Conservation (phyloP, 2,329 filamentous ascomycete genomes). For the Penicillium rolfsii region DNA sequence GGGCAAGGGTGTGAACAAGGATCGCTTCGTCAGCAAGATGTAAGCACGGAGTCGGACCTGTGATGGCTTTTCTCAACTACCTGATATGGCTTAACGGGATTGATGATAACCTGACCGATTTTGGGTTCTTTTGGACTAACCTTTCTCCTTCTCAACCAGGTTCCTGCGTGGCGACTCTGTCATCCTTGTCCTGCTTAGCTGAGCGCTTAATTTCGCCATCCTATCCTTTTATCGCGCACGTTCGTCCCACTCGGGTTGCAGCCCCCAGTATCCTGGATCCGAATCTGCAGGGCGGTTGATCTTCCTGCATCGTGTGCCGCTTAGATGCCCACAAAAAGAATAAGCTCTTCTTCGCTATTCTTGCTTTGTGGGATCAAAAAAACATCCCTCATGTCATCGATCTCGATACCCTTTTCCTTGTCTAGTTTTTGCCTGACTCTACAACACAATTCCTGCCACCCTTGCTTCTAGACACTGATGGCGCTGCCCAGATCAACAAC, state of each 20-base stretch:
- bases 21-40: conserved; percentile 98
- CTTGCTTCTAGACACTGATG: conserved; percentile 29
- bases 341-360: not conserved
- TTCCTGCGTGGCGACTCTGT: conserved; percentile 87
- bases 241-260: conserved; percentile 20
- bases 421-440: conserved; percentile 15
- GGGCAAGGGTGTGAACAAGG: conserved; percentile 97
- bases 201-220: conserved; percentile 34
- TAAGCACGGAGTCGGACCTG: conserved; percentile 52
- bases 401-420: conserved; percentile 35
- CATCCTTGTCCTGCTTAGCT: conserved; percentile 83
- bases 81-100: not conserved
- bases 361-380: conserved; percentile 11
- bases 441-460: conserved; percentile 15
- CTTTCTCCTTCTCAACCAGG: conserved; percentile 50
- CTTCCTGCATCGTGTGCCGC: conserved; percentile 19
- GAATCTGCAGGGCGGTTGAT: conserved; percentile 19
- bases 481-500: conserved; percentile 12
- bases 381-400: conserved; percentile 29
- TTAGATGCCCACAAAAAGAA: conserved; percentile 14
- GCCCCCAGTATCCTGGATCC: conserved; percentile 17
- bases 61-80: not conserved
- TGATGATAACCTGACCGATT: not conserved
- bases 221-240: conserved; percentile 15
- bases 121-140: not conserved